Percentiles rank a stretch among this genome's conserved stretches.
Conservation (phyloP, 2,329 filamentous ascomycete species). For the Grosmannia clavigera region DNA sequence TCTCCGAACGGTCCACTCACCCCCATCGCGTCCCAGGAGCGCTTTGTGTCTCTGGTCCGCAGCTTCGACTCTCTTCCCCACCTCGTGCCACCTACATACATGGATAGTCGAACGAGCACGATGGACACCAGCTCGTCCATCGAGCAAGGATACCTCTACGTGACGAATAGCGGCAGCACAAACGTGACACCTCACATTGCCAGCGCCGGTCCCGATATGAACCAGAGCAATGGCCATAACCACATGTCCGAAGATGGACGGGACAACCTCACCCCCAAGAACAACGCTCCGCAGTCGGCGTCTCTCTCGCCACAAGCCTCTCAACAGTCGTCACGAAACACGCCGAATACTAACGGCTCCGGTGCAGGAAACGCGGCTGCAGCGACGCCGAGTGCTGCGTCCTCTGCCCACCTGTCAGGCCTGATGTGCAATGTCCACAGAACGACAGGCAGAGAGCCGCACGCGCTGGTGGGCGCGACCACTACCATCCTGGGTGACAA, state of each 20-base stretch:
- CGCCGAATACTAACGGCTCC: conserved; percentile 23
- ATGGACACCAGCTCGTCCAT: conserved; percentile 35
- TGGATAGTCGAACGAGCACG: conserved; percentile 30
- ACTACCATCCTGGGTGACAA: conserved; percentile 93
- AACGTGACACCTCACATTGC: too few relatives aligned
- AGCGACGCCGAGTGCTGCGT: conserved; percentile 29
- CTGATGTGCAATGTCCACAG: conserved; percentile 63
- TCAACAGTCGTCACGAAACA: conserved; percentile 27
- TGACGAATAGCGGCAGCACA: background rate
- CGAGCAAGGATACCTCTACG: conserved; percentile 18
- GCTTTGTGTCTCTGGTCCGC: background rate
- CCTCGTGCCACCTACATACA: conserved; percentile 19
- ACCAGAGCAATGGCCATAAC: conserved; percentile 33
- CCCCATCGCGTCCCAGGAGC: conserved; percentile 16
- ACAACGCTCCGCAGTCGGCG: conserved; percentile 40
- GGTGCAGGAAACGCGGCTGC: conserved; percentile 15
- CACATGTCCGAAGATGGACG: conserved; percentile 33
- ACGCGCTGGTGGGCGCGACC: conserved; percentile 83
- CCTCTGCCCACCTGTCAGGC: conserved; percentile 49
- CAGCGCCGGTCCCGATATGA: conserved; percentile 22
- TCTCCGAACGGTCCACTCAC: conserved; percentile 22
- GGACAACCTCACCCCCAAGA: conserved; percentile 38
- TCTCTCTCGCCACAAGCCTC: conserved; percentile 42
- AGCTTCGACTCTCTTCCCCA: conserved; percentile 12
- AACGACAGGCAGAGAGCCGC: conserved; percentile 84